Evolutionary conservation across 139 green algal genomes (phyloP), one percentile per base, ranked within the genome.

Genomic region (Picochlorum sp.): DNA sequence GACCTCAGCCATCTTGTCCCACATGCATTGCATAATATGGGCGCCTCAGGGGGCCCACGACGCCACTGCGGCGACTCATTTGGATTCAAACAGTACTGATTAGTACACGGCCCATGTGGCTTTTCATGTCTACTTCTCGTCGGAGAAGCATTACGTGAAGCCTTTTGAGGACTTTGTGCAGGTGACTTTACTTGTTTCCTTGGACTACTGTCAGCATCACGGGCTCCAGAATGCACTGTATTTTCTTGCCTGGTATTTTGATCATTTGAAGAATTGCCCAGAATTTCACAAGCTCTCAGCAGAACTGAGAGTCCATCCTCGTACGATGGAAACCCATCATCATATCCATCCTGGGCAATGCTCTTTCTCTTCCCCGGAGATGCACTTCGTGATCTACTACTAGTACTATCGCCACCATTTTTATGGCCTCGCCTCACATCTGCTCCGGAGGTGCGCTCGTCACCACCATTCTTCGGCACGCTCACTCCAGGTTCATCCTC

Each of bases 1-100:
- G 71, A 72, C 45, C 71, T 58, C 21, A 77, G 65, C 65, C 65
- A 89, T 26, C 82, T 68, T 0, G 82, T 86, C 38, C 83, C 83
- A 64, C 83, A 90, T 30, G 83, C 83, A 60, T 90, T 90, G 76
- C 83, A 90, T 6, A 90, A 74, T 54, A 85, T 66, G 38, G 83
- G 78, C 58, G 77, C 72, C 16, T 62, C 52, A 2, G 80, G 66
- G 2, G 83, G 83, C 2, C 83, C 83, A 26, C 78, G 76, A 20
- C 83, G 75, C 83, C 83, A 90, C 56, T 78, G 72, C 13, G 72
- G 72, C 4, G 60, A 71, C 21, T 74, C 72, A 14, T 70, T 31
- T 6, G 71, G 71, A 49, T 69, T 57, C 41, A 68, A 64, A 20
- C 71, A 77, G 44, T 77, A 45, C n/a, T 63, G 56, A 61, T 76